Conservation (phyloP, 140 eudicot species). For the Ambrosia hybrid region DNA sequence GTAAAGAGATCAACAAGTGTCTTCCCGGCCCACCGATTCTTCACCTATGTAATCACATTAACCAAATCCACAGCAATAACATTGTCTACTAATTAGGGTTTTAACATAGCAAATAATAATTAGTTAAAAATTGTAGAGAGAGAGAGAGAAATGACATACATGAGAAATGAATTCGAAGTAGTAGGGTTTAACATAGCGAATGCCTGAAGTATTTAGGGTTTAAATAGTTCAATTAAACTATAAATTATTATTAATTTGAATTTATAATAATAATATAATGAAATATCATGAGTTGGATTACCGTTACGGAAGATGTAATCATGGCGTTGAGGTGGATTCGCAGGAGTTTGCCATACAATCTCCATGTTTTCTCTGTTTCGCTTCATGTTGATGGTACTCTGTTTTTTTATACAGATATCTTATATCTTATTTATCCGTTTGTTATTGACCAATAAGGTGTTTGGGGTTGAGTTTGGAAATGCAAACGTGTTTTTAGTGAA, state of each 20-base stretch:
- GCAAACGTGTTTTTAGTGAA: too few species aligned
- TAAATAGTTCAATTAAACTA: background rate
- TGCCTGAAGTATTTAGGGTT: constrained; percentile 45
- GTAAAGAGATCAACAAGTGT: constrained; percentile 84
- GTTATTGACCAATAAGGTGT: too few species aligned
- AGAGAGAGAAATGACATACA: constrained; percentile 39
- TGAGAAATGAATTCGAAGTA: constrained; percentile 97
- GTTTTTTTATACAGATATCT: constrained; percentile 1
- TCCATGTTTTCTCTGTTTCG: constrained; percentile 69
- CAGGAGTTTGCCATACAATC: constrained; percentile 96
- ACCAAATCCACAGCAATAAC: background rate
- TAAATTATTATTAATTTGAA: constrained; percentile 5
- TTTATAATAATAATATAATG: background rate
- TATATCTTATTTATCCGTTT: too few species aligned
- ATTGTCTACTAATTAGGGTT: constrained; percentile 29
- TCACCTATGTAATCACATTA: constrained; percentile 44
- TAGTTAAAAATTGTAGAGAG: too few species aligned
- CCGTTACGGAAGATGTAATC: constrained; percentile 84
- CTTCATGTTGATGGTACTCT: constrained; percentile 45
- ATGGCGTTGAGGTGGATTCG: constrained; percentile 81
- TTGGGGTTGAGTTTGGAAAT: too few species aligned
- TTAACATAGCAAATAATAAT: background rate
- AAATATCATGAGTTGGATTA: constrained; percentile 1
- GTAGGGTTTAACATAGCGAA: constrained; percentile 91
- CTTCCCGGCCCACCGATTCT: constrained; percentile 93